Evolutionary conservation across 2,329 filamentous ascomycete species (phyloP).

Genomic region (Immersiporthe knoxdaviesiana): DNA sequence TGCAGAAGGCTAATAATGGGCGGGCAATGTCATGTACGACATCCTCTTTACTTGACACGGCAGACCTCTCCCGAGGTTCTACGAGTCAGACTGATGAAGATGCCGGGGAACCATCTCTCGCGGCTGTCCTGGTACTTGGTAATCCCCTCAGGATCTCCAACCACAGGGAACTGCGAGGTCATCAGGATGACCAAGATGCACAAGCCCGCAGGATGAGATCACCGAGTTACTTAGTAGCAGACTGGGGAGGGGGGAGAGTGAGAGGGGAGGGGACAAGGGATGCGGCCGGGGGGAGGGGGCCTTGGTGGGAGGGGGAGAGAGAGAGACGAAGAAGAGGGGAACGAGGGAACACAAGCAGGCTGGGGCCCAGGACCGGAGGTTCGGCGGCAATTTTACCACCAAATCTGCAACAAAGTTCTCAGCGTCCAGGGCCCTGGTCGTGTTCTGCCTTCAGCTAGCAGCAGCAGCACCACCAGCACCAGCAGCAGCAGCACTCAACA

Average conservation of each 20-base stretch:
- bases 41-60: neutral
- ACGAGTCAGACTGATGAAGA: neutral
- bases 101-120: neutral
- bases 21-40: neutral
- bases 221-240: neutral
- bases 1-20: neutral
- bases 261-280: too few relatives aligned
- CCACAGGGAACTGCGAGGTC: neutral
- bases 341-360: neutral
- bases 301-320: constrained; percentile 10
- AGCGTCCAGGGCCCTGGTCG: neutral
- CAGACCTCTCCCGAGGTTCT: neutral
- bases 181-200: neutral
- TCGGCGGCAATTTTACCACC: constrained; percentile 21
- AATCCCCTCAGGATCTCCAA: neutral
- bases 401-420: neutral
- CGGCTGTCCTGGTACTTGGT: too few relatives aligned
- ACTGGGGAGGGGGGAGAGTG: neutral
- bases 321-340: too few relatives aligned
- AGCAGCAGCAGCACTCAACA: too few relatives aligned
- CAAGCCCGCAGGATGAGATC: constrained; percentile 13
- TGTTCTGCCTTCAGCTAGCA: neutral
- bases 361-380: neutral
- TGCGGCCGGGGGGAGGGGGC: neutral
- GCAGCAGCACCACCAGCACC: neutral